Evolutionary conservation across 2,329 filamentous ascomycete species (phyloP).

Genomic region (Colletotrichum tropicale): DNA sequence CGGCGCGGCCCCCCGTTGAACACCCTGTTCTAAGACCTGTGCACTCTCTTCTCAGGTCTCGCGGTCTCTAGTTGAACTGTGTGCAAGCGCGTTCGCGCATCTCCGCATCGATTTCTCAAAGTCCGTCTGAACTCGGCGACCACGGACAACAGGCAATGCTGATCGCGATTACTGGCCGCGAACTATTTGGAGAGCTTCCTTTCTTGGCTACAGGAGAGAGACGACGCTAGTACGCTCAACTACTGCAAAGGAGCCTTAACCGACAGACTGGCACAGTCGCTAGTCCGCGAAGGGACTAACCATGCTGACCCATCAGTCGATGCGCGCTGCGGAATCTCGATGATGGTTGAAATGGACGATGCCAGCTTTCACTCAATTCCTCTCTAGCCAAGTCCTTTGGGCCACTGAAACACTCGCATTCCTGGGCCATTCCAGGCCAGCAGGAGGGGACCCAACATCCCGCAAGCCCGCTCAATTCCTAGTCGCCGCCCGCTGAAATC

Average conservation of each 20-base stretch:
- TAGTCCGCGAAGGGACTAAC: background rate
- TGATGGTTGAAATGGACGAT: conserved; percentile 2
- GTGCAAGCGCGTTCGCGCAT: background rate
- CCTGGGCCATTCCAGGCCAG: background rate
- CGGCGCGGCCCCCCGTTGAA: background rate
- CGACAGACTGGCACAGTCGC: conserved; percentile 2
- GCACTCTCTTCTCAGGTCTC: background rate
- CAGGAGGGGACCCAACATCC: background rate
- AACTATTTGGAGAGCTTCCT: background rate
- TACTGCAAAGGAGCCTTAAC: background rate
- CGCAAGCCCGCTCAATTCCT: background rate
- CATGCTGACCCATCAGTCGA: background rate
- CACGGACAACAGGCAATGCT: background rate
- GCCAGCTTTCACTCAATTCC: background rate
- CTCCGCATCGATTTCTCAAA: background rate
- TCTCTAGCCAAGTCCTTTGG: background rate
- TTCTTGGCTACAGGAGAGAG: background rate
- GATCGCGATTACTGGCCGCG: background rate
- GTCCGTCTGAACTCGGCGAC: background rate
- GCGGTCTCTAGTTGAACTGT: background rate
- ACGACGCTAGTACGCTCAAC: background rate
- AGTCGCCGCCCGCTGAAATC: background rate
- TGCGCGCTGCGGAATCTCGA: background rate
- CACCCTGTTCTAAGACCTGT: background rate
- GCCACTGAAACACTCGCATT: background rate